Evolutionary conservation across 129 eudicot genomes (phyloP).

Genomic region (Logfia minima): DNA sequence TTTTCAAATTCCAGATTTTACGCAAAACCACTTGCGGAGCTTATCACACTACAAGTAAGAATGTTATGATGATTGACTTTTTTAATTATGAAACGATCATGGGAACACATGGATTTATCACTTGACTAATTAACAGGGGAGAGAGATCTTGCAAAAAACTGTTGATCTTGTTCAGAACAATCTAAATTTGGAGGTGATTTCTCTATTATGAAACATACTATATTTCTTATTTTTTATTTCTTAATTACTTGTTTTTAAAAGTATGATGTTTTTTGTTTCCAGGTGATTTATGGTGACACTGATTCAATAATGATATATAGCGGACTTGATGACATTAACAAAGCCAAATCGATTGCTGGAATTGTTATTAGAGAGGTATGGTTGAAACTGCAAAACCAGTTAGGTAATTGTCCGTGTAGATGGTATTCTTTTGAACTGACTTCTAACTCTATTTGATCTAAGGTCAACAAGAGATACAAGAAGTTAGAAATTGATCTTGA

Average conservation of each 20-base stretch:
- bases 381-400: slow-evolving; percentile 5
- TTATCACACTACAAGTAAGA: slow-evolving; percentile 82
- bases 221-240: not conserved
- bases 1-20: slow-evolving; percentile 96
- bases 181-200: slow-evolving; percentile 77
- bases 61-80: not conserved
- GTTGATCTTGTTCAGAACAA: slow-evolving; percentile 92
- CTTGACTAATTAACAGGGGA: slow-evolving; percentile 63
- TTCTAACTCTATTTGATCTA: slow-evolving; percentile 6
- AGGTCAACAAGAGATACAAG: slow-evolving; percentile 96
- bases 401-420: not conserved
- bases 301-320: slow-evolving; percentile 98
- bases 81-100: slow-evolving; percentile 5
- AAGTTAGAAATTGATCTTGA: slow-evolving; percentile 96
- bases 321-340: slow-evolving; percentile 83
- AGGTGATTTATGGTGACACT: slow-evolving; percentile 99
- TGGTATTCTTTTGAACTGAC: slow-evolving; percentile 2
- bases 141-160: slow-evolving; percentile 95
- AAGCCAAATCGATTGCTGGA: slow-evolving; percentile 77
- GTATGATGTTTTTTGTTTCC: slow-evolving; percentile 22
- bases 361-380: slow-evolving; percentile 94
- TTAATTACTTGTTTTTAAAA: slow-evolving; percentile 17
- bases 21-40: slow-evolving; percentile 98
- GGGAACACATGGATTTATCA: not conserved
- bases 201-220: not conserved